phyloP scores from a whole-genome alignment of 2,329 filamentous ascomycete genomes.

The Fusarium chaquense region DNA sequence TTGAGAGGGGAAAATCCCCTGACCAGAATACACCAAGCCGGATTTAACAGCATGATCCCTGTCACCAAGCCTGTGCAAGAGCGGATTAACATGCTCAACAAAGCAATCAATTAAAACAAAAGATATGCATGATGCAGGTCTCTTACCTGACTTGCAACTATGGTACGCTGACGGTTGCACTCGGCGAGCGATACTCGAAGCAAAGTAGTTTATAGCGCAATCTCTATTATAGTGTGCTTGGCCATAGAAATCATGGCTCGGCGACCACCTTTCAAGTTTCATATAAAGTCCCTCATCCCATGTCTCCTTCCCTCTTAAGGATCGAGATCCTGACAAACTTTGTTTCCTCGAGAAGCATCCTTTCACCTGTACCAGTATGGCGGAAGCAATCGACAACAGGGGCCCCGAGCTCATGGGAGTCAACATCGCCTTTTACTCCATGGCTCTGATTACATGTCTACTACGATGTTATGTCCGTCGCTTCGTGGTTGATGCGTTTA shows the following conservation, averaged over 20 bases:
- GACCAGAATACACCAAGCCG: neutral
- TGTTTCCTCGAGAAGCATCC: neutral
- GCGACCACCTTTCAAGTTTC: conserved; percentile 4
- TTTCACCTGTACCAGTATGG: conserved; percentile 23
- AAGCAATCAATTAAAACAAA: conserved; percentile 5
- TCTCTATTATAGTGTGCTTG: neutral
- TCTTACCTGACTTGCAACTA: neutral
- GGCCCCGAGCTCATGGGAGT: conserved; percentile 51
- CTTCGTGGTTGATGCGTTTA: conserved; percentile 52
- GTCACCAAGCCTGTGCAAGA: neutral
- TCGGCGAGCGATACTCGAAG: conserved; percentile 1
- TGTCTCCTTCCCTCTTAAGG: neutral
- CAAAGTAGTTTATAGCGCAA: neutral
- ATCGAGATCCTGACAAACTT: conserved; percentile 18
- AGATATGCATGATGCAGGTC: conserved; percentile 7
- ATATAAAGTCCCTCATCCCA: conserved; percentile 15
- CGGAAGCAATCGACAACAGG: conserved; percentile 44
- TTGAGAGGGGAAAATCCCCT: conserved; percentile 2
- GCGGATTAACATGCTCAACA: conserved; percentile 5
- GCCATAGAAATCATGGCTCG: neutral
- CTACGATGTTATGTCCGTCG: conserved; percentile 52
- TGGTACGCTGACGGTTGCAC: conserved; percentile 12
- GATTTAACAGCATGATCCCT: neutral
- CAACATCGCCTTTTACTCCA: conserved; percentile 46
- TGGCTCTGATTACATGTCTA: conserved; percentile 45